phyloP scores from a whole-genome alignment of 768 basidiomycete genomes.

The Termitomyces heimii region DNA sequence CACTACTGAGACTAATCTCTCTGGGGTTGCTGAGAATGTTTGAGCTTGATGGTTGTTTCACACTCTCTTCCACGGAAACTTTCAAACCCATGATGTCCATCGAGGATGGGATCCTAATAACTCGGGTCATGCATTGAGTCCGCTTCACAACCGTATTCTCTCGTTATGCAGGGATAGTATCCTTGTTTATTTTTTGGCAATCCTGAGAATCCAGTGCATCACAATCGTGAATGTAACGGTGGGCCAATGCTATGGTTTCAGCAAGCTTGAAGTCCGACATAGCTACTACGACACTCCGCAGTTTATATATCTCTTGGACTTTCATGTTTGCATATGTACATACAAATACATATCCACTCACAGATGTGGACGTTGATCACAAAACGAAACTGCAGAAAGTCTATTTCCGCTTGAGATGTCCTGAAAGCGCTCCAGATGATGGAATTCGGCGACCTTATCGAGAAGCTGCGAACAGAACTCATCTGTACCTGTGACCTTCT shows the following conservation, averaged over 20 bases:
- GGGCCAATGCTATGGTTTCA: background rate
- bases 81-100: background rate
- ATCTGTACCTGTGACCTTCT: too few relatives aligned
- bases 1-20: background rate
- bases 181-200: background rate
- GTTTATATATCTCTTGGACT: background rate
- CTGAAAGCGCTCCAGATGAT: slow-evolving; percentile 79
- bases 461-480: slow-evolving; percentile 58
- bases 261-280: background rate
- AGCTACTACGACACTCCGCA: background rate
- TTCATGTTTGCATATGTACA: background rate
- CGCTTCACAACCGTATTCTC: too few relatives aligned
- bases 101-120: background rate
- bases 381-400: too few relatives aligned
- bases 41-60: background rate
- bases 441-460: slow-evolving; percentile 68
- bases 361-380: too few relatives aligned
- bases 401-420: slow-evolving; percentile 85
- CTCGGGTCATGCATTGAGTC: background rate
- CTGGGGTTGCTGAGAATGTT: too few relatives aligned
- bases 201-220: background rate
- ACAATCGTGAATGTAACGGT: background rate
- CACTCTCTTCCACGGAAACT: background rate
- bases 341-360: background rate
- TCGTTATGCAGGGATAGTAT: background rate